These are phyloP conservation scores for Lithospermum erythrorhizon DNA, from an alignment of 257 asterid genomes.

Conservation along the genomic window DNA sequence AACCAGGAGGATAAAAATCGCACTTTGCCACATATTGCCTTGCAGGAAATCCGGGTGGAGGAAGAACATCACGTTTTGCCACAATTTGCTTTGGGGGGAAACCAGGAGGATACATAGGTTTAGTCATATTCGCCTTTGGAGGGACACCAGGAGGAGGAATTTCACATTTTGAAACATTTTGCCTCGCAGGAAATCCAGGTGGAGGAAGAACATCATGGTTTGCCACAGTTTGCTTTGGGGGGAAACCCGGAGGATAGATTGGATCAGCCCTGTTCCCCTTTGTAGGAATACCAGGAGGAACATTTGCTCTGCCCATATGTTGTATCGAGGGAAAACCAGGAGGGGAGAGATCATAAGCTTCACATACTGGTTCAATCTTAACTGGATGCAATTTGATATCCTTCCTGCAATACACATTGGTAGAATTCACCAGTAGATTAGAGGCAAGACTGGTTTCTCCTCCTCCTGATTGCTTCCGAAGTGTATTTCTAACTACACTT, in stretches of 20 bases:
- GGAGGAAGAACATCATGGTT: background rate
- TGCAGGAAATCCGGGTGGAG: background rate
- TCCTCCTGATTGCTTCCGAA: too few relatives aligned
- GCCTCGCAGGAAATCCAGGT: background rate
- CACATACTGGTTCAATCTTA: background rate
- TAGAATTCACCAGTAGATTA: too few relatives aligned
- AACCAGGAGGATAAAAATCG: constrained; percentile 17
- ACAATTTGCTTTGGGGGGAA: background rate
- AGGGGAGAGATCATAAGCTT: background rate
- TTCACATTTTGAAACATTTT: background rate
- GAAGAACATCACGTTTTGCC: background rate
- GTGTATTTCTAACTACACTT: too few relatives aligned
- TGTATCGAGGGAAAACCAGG: background rate
- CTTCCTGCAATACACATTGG: too few relatives aligned
- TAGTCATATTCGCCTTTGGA: background rate
- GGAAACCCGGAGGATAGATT: background rate
- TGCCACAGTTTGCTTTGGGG: background rate
- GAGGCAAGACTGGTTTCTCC: background rate
- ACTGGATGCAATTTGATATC: background rate
- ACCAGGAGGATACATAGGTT: background rate
- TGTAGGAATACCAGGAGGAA: constrained; percentile 8
- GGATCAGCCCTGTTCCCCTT: background rate
- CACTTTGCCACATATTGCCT: background rate
- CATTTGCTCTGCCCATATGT: background rate
- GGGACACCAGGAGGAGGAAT: constrained; percentile 9